phyloP scores from a whole-genome alignment of 805 yeast genomes.

The Yamadazyma tumulicola region DNA sequence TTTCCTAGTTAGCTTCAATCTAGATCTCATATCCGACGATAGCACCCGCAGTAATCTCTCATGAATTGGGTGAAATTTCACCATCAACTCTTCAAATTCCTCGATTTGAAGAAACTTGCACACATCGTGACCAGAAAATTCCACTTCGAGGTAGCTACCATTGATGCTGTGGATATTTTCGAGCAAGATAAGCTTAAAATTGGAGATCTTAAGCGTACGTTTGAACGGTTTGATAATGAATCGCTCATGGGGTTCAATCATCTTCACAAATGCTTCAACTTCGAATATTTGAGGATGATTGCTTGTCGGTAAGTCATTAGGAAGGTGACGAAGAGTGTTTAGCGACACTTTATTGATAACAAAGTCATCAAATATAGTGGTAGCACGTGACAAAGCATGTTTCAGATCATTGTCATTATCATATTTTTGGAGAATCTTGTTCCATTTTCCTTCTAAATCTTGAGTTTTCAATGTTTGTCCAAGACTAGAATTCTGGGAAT shows the following conservation, averaged over 20 bases:
- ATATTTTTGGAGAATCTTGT: no score
- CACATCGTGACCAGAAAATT: constrained; percentile 22
- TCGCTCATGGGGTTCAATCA: constrained; percentile 16
- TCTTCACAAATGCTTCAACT: constrained; percentile 16
- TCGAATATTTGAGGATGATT: constrained; percentile 14
- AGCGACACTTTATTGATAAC: constrained; percentile 4
- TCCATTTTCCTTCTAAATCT: no score
- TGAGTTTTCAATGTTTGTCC: no score
- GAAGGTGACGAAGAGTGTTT: constrained; percentile 5
- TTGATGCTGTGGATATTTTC: constrained; percentile 6
- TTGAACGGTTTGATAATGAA: constrained; percentile 27
- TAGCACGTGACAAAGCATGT: no score
- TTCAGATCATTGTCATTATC: no score
- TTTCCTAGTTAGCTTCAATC: constrained; percentile 1
- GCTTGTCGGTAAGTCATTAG: constrained; percentile 11
- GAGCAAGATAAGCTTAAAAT: constrained; percentile 19
- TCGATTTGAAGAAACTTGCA: constrained; percentile 20
- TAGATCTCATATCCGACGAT: not conserved
- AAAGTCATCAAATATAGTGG: not conserved
- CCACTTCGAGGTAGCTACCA: constrained; percentile 13
- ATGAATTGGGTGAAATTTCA: not conserved
- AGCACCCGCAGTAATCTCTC: not conserved
- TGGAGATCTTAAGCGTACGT: constrained; percentile 24
- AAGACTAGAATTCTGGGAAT: no score
- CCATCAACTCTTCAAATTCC: constrained; percentile 12